Evolutionary conservation across 805 yeast species (phyloP), one percentile per base, ranked within the genome.

Genomic region (Suhomyces prunicola): DNA sequence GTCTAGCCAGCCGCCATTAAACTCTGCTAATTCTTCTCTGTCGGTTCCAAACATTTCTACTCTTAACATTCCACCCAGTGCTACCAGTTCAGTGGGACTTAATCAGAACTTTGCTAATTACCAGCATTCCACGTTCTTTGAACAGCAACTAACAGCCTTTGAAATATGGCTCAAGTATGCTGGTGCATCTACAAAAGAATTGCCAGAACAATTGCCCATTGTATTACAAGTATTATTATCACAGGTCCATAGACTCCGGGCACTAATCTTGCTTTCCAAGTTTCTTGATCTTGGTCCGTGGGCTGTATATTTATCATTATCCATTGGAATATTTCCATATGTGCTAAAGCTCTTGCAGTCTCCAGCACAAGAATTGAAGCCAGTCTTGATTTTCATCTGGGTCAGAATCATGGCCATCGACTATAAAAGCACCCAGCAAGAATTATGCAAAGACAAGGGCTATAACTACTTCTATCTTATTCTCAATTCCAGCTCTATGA

Each of bases 371-470:
- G 98, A 94, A 63, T 76, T 94, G 54, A 91, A 91, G 62, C 98
- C 98, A 0, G 96, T 93, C 3, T 72, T 94, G 53, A 94, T 94
- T 1, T 94, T 93, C 63, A 94, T 94, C 51, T 94, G 99, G 99
- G 97, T 98, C 0, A 79, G 98, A 59, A 90, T 94, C 22, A 90
- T 94, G 94, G 92, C 97, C 2, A 96, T 94, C 23, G 98, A 93
- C 69, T 87, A 88, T 66, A 81, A 83, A 58, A 87, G 88, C 62
- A 90, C 97, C 3, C 99, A 94, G 67, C 91, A 87, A 57, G 99
- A 94, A 64, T 78, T 94, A 29, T 82, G 94, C 57, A 92, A 92
- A 61, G 98, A 93, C 64, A 87, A 87, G 63, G 97, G 97, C 0
- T 92, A 85, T 68, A 84, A 85, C 61, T 93, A 94, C 67, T 94